A percentile compares a stretch with the other conserved stretches of the same genome.
phyloP scores from a whole-genome alignment of 208 protist species.

The Herpetomonas tarakana region DNA sequence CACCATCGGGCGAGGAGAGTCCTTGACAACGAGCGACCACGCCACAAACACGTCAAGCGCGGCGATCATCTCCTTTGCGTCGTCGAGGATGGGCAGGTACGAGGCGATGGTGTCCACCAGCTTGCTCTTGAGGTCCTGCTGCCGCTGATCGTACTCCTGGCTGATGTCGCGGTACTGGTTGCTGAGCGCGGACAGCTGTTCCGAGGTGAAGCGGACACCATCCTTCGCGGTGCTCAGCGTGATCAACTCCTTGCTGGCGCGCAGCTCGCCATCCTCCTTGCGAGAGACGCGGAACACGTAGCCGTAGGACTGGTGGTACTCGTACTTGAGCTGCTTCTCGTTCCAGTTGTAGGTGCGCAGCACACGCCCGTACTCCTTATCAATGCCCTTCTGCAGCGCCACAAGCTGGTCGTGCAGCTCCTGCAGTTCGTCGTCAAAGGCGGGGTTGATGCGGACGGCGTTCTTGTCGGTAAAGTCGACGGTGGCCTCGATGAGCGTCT shows the following conservation, averaged over 20 bases:
- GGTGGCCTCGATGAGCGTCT: slow-evolving; percentile 75
- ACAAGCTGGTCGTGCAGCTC: slow-evolving; percentile 74
- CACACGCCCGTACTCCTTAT: slow-evolving; percentile 67
- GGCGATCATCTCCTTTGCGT: slow-evolving; percentile 92
- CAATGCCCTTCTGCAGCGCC: slow-evolving; percentile 59
- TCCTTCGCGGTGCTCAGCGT: slow-evolving; percentile 92
- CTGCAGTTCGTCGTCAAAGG: slow-evolving; percentile 93
- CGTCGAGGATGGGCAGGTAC: slow-evolving; percentile 95
- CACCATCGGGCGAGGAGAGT: slow-evolving; percentile 89
- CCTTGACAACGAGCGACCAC: slow-evolving; percentile 87
- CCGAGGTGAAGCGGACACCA: slow-evolving; percentile 92
- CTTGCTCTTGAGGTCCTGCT: slow-evolving; percentile 88
- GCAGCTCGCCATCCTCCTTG: slow-evolving; percentile 90
- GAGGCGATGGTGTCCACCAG: slow-evolving; percentile 91
- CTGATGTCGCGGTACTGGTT: slow-evolving; percentile 75
- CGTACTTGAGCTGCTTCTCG: slow-evolving; percentile 90
- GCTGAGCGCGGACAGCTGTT: slow-evolving; percentile 80
- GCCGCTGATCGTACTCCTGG: slow-evolving; percentile 71
- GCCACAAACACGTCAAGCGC: slow-evolving; percentile 93
- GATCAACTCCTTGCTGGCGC: slow-evolving; percentile 69
- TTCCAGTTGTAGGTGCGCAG: slow-evolving; percentile 74
- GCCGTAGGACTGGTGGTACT: slow-evolving; percentile 83
- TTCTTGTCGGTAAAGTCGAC: slow-evolving; percentile 81
- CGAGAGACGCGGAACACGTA: slow-evolving; percentile 91
- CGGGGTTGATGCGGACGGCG: slow-evolving; percentile 84